These are phyloP conservation scores for Paratrypanosoma confusum DNA, from an alignment of 208 protist genomes.

Conservation along the genomic window DNA sequence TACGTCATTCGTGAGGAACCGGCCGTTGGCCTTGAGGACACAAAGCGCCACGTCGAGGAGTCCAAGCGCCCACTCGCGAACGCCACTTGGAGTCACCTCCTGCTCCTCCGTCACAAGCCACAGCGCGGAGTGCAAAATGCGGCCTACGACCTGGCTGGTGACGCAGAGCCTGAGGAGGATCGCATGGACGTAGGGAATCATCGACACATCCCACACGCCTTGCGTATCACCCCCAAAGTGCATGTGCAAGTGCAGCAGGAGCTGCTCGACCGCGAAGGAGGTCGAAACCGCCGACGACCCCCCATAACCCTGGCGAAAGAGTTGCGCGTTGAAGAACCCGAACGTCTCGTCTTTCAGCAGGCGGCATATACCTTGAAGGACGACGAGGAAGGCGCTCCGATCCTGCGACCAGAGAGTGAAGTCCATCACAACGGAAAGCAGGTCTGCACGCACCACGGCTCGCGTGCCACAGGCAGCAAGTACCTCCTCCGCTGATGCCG, in stretches of 20 bases:
- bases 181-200: slow-evolving; percentile 7
- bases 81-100: background rate
- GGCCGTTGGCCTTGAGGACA: background rate
- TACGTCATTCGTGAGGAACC: slow-evolving; percentile 2
- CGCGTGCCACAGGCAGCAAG: slow-evolving; percentile 8
- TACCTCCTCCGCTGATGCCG: slow-evolving; percentile 5
- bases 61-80: slow-evolving; percentile 15
- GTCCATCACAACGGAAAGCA: slow-evolving; percentile 17
- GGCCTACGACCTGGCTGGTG: slow-evolving; percentile 2
- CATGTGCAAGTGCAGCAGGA: slow-evolving; percentile 20
- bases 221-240: slow-evolving; percentile 10
- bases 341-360: slow-evolving; percentile 11
- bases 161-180: slow-evolving; percentile 8
- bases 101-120: slow-evolving; percentile 4
- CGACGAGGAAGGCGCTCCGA: slow-evolving; percentile 7
- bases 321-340: slow-evolving; percentile 11
- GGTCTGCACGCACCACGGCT: slow-evolving; percentile 10
- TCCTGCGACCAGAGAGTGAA: slow-evolving; percentile 21
- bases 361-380: slow-evolving; percentile 7
- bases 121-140: slow-evolving; percentile 6
- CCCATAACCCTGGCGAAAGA: slow-evolving; percentile 8
- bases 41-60: slow-evolving; percentile 5
- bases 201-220: slow-evolving; percentile 10
- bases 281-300: background rate
- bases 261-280: slow-evolving; percentile 15